A percentile compares a stretch with the other conserved stretches of the same genome.
These are phyloP conservation scores for Neurospora hispaniola DNA, from an alignment of 495 filamentous ascomycete species.

Conservation along the genomic window DNA sequence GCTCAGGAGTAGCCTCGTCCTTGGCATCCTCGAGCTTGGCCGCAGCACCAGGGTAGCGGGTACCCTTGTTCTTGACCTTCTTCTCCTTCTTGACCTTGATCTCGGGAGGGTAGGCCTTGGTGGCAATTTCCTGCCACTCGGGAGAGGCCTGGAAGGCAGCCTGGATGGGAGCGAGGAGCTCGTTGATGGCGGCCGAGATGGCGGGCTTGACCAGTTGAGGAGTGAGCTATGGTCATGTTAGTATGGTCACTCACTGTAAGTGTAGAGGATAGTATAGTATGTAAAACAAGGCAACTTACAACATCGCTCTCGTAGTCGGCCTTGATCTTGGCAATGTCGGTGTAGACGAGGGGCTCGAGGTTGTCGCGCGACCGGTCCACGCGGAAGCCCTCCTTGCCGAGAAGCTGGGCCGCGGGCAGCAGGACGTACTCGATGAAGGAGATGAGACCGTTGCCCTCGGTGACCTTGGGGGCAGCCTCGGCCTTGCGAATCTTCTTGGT, in stretches of 20 bases:
- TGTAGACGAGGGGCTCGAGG: slow-evolving; percentile 67
- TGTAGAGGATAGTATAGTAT: not conserved
- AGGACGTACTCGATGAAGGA: slow-evolving; percentile 77
- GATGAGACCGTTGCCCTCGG: slow-evolving; percentile 79
- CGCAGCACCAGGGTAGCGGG: slow-evolving; percentile 35
- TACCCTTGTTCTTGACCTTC: slow-evolving; percentile 75
- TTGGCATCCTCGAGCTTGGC: not conserved
- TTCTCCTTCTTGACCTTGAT: slow-evolving; percentile 46
- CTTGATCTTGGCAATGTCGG: slow-evolving; percentile 55
- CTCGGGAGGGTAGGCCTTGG: slow-evolving; percentile 71
- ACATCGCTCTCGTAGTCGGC: slow-evolving; percentile 72
- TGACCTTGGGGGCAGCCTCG: slow-evolving; percentile 56
- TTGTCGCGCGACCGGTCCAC: slow-evolving; percentile 53
- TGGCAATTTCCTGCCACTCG: slow-evolving; percentile 75
- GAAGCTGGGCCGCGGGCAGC: slow-evolving; percentile 53
- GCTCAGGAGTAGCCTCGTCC: not conserved
- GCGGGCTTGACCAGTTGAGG: slow-evolving; percentile 79
- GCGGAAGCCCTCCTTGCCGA: slow-evolving; percentile 37
- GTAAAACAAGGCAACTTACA: slow-evolving; percentile 39
- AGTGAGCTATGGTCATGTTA: slow-evolving; percentile 47
- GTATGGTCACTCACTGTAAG: not conserved
- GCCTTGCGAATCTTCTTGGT: slow-evolving; percentile 77
- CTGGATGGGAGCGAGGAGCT: slow-evolving; percentile 66
- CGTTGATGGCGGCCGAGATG: slow-evolving; percentile 55
- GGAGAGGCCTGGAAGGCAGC: slow-evolving; percentile 52